Evolutionary conservation across 768 basidiomycete species (phyloP), one percentile per base, ranked within the genome.

Genomic region (Mycena metata): DNA sequence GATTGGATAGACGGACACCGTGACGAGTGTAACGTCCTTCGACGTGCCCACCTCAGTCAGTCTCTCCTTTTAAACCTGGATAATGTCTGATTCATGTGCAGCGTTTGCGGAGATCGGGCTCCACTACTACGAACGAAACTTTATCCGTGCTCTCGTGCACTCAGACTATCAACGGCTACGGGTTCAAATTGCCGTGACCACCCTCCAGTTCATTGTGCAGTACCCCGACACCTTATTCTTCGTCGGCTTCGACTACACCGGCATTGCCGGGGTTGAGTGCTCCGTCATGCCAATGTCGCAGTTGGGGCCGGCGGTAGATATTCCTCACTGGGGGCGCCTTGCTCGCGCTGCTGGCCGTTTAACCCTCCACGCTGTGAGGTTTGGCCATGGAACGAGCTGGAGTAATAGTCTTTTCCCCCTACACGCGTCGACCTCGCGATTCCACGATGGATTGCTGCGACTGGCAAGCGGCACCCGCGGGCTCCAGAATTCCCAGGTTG

Each of bases 141-240:
- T 64, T 52, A 54, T 64, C 42, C 62, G 62, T n/a, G 52, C 43
- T 33, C 62, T 64, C 12, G n/a, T 64, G 52, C 62, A 64, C 52
- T 55, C 52, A 23, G 62, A 64, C 51, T 64, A 64, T 55, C 62
- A 45, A 42, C 52, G 52, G 46, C 12, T 55, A 30, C 62, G 62
- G 12, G 8, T 50, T 30, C 52, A 6, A 36, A 55, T 63, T n/a
- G 33, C 52, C 30, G 23, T 55, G 6, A 26, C 9, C 35, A 54
- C 45, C 42, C 39, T 63, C 13, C 26, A 35, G 9, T 63, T 63
- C 16, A 54, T 63, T 42, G 39, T 30, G n/a, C 26, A 63, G 21
- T 12, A 36, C 45, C 62, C 49, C 24, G 52, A 42, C 19, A 33
- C 26, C 45, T 7, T 11, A 26, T 63, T 63, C 52, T 54, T 55